Base-by-base conservation (phyloP, 2,329 filamentous ascomycete genomes). In the Aspergillus fischeri region DNA sequence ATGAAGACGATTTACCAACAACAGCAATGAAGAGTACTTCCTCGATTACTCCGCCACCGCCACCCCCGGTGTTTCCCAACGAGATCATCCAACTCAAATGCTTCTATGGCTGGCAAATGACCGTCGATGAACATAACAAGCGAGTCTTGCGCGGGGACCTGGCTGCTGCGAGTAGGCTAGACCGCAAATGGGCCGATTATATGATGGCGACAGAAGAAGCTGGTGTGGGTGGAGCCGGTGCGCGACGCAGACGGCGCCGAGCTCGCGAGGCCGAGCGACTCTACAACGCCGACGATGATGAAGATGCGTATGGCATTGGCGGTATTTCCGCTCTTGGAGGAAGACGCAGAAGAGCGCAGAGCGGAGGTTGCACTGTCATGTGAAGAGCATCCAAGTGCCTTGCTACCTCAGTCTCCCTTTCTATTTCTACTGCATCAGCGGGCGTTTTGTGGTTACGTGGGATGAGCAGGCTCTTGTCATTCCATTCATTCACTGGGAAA, bases 51-150 rank as follows among this genome's bases (percentile, higher is more conserved):
- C 65, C 65, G 3, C 63, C 70, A 1, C 62, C 69, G 0, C 58
- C 65, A 5, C 62, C 70, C 9, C 57, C 62, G 17, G 57, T 64
- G 0, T 92, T 87, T 65, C 90, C 91, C 0, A 84, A 85, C 1
- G 88, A 96, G 70, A 85, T 95, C 56, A 91, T 97, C 58, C 81
- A 86, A 5, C 81, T 97, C 47, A 97, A 96, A 74, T 96, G 92
- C 74, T 97, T 93, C 78, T 96, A 96, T 72, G 91, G 89, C 45
- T 97, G 91, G 85, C 93, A 97, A 75, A 90, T 91, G 77, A 97
- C 92, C 0, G 92, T 97, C 4, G 89, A 97, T 64, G 92, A 97
- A 72, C 93, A 97, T 74, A 92, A 87, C 53, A 93, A 92, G 76
- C 85, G 92, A 3, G 90, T 97, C 0, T 73, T 96, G 52, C 81